Evolutionary conservation across 2,329 filamentous ascomycete species (phyloP).

Genomic region (Colletotrichum graminicola): DNA sequence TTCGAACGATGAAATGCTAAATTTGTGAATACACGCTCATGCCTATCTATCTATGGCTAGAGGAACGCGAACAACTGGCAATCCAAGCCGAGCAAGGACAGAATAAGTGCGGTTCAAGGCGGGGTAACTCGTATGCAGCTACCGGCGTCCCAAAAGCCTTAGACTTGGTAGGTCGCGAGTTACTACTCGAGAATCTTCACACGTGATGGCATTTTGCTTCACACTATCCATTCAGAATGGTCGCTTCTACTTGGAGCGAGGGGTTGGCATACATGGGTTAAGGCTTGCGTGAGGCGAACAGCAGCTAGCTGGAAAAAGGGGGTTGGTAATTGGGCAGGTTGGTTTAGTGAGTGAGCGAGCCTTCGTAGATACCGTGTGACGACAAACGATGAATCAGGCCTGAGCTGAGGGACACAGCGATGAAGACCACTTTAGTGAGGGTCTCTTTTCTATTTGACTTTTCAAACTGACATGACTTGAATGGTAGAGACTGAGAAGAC

Average conservation of each 20-base stretch:
- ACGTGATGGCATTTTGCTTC: conserved; percentile 17
- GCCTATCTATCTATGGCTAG: background rate
- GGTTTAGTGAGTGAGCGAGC: background rate
- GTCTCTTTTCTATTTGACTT: background rate
- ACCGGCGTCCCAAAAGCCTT: conserved; percentile 14
- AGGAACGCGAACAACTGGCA: background rate
- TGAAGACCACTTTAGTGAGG: background rate
- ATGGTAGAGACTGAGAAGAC: background rate
- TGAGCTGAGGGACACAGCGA: too few species aligned
- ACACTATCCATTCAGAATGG: background rate
- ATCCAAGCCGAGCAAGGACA: background rate
- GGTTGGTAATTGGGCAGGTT: background rate
- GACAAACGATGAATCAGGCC: background rate
- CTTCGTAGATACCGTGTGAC: background rate
- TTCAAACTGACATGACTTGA: background rate
- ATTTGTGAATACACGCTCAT: background rate
- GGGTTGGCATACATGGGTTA: conserved; percentile 10
- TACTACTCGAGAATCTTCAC: background rate
- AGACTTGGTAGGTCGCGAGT: background rate
- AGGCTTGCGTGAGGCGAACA: background rate
- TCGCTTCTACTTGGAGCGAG: conserved; percentile 6
- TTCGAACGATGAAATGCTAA: background rate
- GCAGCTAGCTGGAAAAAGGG: background rate
- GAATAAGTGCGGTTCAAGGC: conserved; percentile 1
- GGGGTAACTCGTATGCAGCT: conserved; percentile 34